Percentiles rank a stretch among this genome's conserved stretches.
Evolutionary conservation across 192 early-diverging fungal species (phyloP).

Genomic region (Entomortierella beljakovae): DNA sequence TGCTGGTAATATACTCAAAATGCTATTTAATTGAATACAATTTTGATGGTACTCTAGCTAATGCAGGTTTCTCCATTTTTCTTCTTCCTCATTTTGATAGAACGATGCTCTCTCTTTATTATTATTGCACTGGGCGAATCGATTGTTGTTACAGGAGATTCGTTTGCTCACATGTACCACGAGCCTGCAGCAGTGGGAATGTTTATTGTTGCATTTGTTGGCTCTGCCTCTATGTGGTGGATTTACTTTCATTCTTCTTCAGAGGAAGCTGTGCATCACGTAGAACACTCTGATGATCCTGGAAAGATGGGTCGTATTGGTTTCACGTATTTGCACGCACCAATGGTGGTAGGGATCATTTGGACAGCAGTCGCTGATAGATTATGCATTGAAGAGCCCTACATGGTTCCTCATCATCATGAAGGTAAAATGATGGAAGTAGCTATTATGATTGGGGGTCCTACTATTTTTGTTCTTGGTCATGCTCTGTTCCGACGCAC

Average conservation of each 20-base stretch:
- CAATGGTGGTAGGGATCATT: conserved; percentile 45
- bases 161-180: conserved; percentile 18
- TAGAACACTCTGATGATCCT: conserved; percentile 23
- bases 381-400: conserved; percentile 26
- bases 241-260: conserved; percentile 46
- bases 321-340: conserved; percentile 37
- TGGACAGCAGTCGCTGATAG: conserved; percentile 43
- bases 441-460: conserved; percentile 40
- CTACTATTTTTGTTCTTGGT: conserved; percentile 30
- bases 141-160: conserved; percentile 37
- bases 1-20: conserved; percentile 44
- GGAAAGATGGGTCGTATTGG: conserved; percentile 43
- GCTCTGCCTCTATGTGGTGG: conserved; percentile 45
- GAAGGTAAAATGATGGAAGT: conserved; percentile 23
- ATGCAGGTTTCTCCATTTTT: neutral
- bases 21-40: no score
- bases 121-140: conserved; percentile 50
- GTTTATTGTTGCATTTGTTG: conserved; percentile 38
- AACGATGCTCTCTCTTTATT: conserved; percentile 45
- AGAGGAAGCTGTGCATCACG: conserved; percentile 23
- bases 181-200: conserved; percentile 28
- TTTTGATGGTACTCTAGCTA: neutral
- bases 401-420: conserved; percentile 21
- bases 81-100: neutral
- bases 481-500: conserved; percentile 35